Evolutionary conservation across 805 yeast species (phyloP).

Genomic region (Lachancea waltii): DNA sequence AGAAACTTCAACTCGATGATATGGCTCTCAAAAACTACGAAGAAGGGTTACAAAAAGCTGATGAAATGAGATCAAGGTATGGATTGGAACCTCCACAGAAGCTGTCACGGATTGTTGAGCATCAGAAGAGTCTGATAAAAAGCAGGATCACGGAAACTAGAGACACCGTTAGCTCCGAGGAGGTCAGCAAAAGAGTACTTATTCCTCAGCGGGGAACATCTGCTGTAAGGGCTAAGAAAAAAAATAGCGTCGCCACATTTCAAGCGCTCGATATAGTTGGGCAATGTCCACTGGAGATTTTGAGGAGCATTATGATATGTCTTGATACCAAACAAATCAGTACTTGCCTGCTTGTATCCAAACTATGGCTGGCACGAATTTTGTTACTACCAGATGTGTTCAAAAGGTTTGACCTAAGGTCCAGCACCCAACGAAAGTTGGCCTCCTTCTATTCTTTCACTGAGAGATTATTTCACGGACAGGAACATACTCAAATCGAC

Average conservation of each 20-base stretch:
- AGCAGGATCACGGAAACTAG: neutral
- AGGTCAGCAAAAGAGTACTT: no score
- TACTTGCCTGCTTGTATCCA: slow-evolving; percentile 17
- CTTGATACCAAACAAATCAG: slow-evolving; percentile 19
- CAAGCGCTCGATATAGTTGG: slow-evolving; percentile 3
- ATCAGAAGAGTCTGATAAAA: slow-evolving; percentile 14
- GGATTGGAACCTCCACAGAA: slow-evolving; percentile 13
- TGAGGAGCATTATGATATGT: slow-evolving; percentile 15
- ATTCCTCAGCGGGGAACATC: no score
- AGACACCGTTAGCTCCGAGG: neutral
- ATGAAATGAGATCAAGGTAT: slow-evolving; percentile 11
- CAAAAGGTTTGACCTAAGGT: slow-evolving; percentile 13
- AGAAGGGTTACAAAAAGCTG: slow-evolving; percentile 14
- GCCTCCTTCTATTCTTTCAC: slow-evolving; percentile 17
- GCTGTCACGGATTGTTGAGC: slow-evolving; percentile 11
- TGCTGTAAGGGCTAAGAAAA: no score
- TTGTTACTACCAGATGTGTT: slow-evolving; percentile 18
- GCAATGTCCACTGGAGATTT: slow-evolving; percentile 25
- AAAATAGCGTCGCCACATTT: neutral
- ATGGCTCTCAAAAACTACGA: slow-evolving; percentile 21
- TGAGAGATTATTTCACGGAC: slow-evolving; percentile 3
- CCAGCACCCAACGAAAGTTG: slow-evolving; percentile 14
- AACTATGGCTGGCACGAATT: slow-evolving; percentile 20
- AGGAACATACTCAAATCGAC: neutral
- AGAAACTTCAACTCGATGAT: slow-evolving; percentile 14